These are phyloP conservation scores for Polychaeton citri DNA, from an alignment of 2,329 filamentous ascomycete species.

Conservation along the genomic window DNA sequence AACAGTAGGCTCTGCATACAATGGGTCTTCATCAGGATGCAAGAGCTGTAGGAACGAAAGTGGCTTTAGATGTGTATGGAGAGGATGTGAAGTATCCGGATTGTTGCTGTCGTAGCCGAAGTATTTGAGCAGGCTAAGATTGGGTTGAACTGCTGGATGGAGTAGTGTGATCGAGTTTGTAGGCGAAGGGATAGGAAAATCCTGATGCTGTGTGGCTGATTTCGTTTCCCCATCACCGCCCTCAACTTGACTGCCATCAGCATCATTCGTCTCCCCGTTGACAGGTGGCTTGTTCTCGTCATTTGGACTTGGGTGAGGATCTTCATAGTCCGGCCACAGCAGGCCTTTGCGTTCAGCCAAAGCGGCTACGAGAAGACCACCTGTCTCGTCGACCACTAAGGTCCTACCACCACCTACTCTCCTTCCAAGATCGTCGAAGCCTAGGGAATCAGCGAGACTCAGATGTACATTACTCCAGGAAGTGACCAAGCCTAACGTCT, in stretches of 20 bases:
- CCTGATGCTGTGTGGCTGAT: slow-evolving; percentile 24
- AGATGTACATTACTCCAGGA: slow-evolving; percentile 88
- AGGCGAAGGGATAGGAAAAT: slow-evolving; percentile 47
- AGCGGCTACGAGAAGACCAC: slow-evolving; percentile 66
- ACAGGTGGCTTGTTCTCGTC: slow-evolving; percentile 1
- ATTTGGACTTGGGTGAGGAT: slow-evolving; percentile 2
- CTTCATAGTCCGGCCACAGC: slow-evolving; percentile 29
- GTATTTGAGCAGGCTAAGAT: slow-evolving; percentile 75
- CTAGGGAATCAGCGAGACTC: slow-evolving; percentile 21
- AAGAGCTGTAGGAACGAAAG: slow-evolving; percentile 89
- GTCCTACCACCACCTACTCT: slow-evolving; percentile 48
- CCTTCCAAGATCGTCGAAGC: slow-evolving; percentile 13
- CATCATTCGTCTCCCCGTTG: slow-evolving; percentile 3
- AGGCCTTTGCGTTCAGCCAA: slow-evolving; percentile 84
- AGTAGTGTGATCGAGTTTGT: slow-evolving; percentile 70
- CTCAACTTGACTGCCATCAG: background rate
- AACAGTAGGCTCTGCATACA: slow-evolving; percentile 55
- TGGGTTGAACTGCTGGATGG: slow-evolving; percentile 73
- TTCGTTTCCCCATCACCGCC: background rate
- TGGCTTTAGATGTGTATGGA: slow-evolving; percentile 67
- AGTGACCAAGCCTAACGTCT: slow-evolving; percentile 65
- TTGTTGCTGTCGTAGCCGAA: slow-evolving; percentile 71
- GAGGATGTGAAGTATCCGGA: slow-evolving; percentile 54
- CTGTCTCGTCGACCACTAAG: slow-evolving; percentile 77
- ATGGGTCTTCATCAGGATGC: slow-evolving; percentile 58